A percentile compares a stretch with the other conserved stretches of the same genome.
Evolutionary conservation across 208 protist genomes (phyloP).

Genomic region (Lotmaria passim): DNA sequence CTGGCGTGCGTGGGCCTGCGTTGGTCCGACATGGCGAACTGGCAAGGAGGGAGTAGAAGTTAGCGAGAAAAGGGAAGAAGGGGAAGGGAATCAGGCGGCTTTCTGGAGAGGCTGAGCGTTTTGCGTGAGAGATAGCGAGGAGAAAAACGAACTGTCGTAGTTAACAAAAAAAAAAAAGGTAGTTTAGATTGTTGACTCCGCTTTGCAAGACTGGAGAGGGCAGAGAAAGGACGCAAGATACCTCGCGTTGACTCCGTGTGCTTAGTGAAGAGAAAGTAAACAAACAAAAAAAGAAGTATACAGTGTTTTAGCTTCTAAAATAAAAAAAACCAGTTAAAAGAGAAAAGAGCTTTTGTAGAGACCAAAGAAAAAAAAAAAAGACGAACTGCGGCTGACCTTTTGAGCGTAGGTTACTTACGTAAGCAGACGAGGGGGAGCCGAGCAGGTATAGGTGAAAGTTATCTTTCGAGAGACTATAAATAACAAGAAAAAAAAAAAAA

Average conservation of each 20-base stretch:
- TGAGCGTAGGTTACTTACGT: not conserved
- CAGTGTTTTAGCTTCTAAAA: not conserved
- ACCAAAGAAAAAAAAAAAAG: not conserved
- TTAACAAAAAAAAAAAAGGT: not conserved
- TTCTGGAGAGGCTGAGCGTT: too few relatives aligned
- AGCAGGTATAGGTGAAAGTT: too few relatives aligned
- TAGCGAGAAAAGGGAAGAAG: constrained; percentile 9
- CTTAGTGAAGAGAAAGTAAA: not conserved
- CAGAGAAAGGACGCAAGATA: constrained; percentile 6
- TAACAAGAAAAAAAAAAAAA: not conserved
- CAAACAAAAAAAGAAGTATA: not conserved
- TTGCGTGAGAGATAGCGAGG: too few relatives aligned
- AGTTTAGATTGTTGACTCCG: too few relatives aligned
- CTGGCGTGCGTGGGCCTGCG: not conserved
- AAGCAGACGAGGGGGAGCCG: too few relatives aligned
- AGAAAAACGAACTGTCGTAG: too few relatives aligned
- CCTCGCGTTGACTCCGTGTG: constrained; percentile 4
- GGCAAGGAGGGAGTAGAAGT: not conserved
- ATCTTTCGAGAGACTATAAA: too few relatives aligned
- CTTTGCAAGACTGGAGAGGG: not conserved
- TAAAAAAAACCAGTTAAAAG: not conserved
- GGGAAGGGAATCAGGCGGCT: too few relatives aligned
- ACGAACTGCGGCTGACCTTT: not conserved
- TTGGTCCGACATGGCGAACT: not conserved
- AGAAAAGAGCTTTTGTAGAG: not conserved